Base-by-base conservation (phyloP, 306 rosid species). In the Trifolium subterraneum region DNA sequence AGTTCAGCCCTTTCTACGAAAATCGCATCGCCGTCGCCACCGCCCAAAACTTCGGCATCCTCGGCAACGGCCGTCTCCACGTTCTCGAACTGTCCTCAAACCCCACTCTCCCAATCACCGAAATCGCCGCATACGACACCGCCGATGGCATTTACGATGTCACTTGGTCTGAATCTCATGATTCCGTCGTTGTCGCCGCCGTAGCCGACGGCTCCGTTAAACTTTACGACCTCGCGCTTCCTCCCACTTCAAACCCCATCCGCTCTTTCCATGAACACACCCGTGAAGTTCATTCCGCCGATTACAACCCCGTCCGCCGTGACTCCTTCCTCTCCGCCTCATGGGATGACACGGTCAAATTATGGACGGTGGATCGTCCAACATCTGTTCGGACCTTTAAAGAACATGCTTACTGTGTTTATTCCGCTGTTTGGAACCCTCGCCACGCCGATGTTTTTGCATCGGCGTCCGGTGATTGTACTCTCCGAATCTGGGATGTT, bases 1-100 rank as follows among this genome's bases (percentile, higher is more conserved):
- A 86, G 80, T 94, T 94, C 88, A 94, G 98, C 74, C 98, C 97
- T 1, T 94, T 94, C 88, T 91, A 89, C 80, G 97, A 94, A 75
- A 83, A 90, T 60, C 96, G 97, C 22, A 47, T 94, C 29, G 98
- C 97, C 76, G 98, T 94, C 48, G 96, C 97, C 84, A 91, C 98
- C 76, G 79, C 97, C 39, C 95, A 92, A 70, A 94, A 94, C 84
- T 94, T 90, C 66, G 99, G 99, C 50, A 94, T 94, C 89, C 90
- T 94, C 33, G 97, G 97, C 61, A 94, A 94, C 68, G 97, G 99
- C 55, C 96, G 99, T 44, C 72, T 94, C 68, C 99, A 91, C 81
- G 88, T 94, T 70, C 92, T 94, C 76, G 88, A 88, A 64, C 86
- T 91, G 80, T 76, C 94, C 22, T 76, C 84, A 0, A 47, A 79